These are phyloP conservation scores for Calonectria multiphialidica DNA, from an alignment of 2,329 filamentous ascomycete species.

Conservation along the genomic window DNA sequence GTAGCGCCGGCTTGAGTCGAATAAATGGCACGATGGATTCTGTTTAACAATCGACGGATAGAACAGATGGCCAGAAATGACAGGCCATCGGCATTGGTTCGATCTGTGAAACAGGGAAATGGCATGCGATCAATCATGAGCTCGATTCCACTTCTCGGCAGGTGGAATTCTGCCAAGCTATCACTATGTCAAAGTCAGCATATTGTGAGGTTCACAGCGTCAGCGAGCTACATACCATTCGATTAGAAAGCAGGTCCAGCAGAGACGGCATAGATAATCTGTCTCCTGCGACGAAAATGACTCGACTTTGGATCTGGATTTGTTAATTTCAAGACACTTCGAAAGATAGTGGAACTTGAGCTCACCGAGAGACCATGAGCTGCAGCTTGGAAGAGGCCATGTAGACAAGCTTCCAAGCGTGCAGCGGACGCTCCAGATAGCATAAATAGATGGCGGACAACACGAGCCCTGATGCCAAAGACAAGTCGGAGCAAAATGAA, in stretches of 20 bases:
- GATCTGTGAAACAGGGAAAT: slow-evolving; percentile 37
- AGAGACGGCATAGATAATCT: neutral
- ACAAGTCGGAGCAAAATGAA: neutral
- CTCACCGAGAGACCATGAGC: neutral
- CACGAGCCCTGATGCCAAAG: neutral
- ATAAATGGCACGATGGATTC: slow-evolving; percentile 4
- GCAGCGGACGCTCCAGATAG: neutral
- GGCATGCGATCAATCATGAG: slow-evolving; percentile 40
- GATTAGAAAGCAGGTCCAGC: slow-evolving; percentile 1
- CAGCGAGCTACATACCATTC: neutral
- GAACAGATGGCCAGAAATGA: slow-evolving; percentile 17
- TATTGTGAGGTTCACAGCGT: neutral
- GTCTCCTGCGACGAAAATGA: neutral
- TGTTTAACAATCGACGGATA: neutral
- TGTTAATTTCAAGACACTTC: no score
- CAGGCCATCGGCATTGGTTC: slow-evolving; percentile 28
- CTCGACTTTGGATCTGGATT: neutral
- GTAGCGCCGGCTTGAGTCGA: neutral
- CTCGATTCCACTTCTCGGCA: slow-evolving; percentile 42
- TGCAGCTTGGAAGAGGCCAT: neutral
- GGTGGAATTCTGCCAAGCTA: slow-evolving; percentile 40
- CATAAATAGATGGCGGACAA: neutral
- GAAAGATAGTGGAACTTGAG: neutral
- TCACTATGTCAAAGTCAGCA: slow-evolving; percentile 22
- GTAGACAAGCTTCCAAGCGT: neutral